A percentile compares a stretch with the other conserved stretches of the same genome.
Conservation (phyloP, 495 filamentous ascomycete species). For the Daldinia grandis region DNA sequence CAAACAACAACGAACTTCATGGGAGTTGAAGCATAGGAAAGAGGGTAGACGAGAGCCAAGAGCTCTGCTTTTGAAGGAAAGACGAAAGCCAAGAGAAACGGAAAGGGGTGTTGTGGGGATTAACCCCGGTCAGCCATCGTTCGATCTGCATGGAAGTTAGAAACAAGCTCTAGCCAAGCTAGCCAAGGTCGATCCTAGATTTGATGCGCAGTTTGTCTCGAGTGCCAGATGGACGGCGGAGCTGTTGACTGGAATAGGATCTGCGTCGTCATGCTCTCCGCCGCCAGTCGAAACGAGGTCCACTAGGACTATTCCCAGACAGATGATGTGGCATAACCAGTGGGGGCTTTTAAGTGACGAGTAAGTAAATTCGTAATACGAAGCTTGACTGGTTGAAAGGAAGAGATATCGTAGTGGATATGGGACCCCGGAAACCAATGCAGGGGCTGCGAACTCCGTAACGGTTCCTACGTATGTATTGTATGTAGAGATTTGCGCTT, state of each 20-base stretch:
- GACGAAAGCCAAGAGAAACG: conserved; percentile 11
- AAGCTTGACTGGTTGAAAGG: conserved; percentile 12
- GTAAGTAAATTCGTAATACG: conserved; percentile 20
- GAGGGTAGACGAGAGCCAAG: conserved; percentile 34
- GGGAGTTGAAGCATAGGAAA: conserved; percentile 32
- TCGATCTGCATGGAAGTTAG: conserved; percentile 36
- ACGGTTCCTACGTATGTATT: conserved; percentile 31
- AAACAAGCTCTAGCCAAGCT: conserved; percentile 43
- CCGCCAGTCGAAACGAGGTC: conserved; percentile 35
- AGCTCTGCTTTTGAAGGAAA: conserved; percentile 34
- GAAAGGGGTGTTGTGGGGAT: conserved; percentile 26
- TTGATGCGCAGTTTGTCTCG: conserved; percentile 39
- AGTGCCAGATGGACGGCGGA: conserved; percentile 21
- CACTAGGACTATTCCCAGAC: conserved; percentile 35
- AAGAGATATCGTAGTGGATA: conserved; percentile 22
- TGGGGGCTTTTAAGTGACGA: conserved; percentile 24
- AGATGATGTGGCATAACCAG: conserved; percentile 34
- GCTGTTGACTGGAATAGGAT: conserved; percentile 25
- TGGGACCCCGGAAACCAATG: conserved; percentile 33
- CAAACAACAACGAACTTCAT: conserved; percentile 40
- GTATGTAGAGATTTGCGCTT: conserved; percentile 32
- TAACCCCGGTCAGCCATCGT: conserved; percentile 28
- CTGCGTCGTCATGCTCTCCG: conserved; percentile 39
- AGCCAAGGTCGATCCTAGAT: conserved; percentile 39
- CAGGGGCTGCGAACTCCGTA: conserved; percentile 29